These are phyloP conservation scores for Lachnellula arida DNA, from an alignment of 2,329 filamentous ascomycete genomes.

Conservation along the genomic window DNA sequence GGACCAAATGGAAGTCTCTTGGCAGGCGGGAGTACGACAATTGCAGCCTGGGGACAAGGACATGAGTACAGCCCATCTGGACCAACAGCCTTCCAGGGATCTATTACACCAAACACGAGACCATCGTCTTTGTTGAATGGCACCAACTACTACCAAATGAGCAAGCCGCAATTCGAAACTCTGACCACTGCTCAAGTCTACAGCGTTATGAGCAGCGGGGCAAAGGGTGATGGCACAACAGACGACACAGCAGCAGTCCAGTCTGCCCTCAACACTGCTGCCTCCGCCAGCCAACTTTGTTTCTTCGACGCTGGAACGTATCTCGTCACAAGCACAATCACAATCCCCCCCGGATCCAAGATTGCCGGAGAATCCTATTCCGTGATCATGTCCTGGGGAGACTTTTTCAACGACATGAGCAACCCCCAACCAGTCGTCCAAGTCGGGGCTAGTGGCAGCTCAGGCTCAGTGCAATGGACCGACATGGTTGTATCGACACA, in stretches of 20 bases:
- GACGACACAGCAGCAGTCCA: conserved; percentile 60
- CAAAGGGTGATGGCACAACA: conserved; percentile 48
- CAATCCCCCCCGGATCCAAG: conserved; percentile 39
- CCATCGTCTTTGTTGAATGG: conserved; percentile 41
- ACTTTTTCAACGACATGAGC: conserved; percentile 39
- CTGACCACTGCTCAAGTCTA: conserved; percentile 36
- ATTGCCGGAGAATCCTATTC: conserved; percentile 42
- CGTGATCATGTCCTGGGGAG: conserved; percentile 35
- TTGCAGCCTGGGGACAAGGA: conserved; percentile 74
- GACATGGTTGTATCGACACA: conserved; percentile 51
- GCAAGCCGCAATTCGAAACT: conserved; percentile 51
- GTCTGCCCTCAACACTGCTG: conserved; percentile 47
- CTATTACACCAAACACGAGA: conserved; percentile 38
- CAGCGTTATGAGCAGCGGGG: conserved; percentile 38
- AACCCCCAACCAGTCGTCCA: conserved; percentile 45
- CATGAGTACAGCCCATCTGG: conserved; percentile 56
- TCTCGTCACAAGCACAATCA: conserved; percentile 43
- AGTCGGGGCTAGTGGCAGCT: conserved; percentile 53
- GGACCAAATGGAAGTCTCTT: conserved; percentile 51
- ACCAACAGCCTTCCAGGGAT: conserved; percentile 37
- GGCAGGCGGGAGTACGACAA: conserved; percentile 60
- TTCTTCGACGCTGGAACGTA: conserved; percentile 56
- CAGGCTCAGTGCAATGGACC: conserved; percentile 56
- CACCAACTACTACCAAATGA: conserved; percentile 45
- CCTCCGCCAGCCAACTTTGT: conserved; percentile 43